Percentiles rank a stretch among this genome's conserved stretches.
These are phyloP conservation scores for Entomortierella beljakovae DNA, from an alignment of 192 early-diverging fungal genomes.

Conservation along the genomic window DNA sequence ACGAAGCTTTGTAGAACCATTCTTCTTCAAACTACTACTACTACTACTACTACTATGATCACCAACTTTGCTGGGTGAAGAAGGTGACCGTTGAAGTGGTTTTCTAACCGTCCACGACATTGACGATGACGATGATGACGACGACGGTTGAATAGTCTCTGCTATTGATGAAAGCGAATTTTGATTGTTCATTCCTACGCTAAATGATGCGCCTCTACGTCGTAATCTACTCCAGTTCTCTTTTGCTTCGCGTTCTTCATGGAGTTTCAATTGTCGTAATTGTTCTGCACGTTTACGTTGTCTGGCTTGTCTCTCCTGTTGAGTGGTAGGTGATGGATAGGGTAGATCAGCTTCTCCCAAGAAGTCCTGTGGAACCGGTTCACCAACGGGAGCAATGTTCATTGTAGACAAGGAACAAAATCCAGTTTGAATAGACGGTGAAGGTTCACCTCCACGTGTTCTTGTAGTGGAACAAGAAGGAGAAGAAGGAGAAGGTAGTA, in stretches of 20 bases:
- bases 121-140: neutral
- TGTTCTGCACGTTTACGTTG: constrained; percentile 49
- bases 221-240: constrained; percentile 21
- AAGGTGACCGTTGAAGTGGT: neutral
- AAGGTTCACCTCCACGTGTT: neutral
- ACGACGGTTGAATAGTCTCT: neutral
- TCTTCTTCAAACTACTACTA: neutral
- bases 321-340: constrained; percentile 38
- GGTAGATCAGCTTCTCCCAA: constrained; percentile 47
- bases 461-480: too few species aligned
- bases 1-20: neutral
- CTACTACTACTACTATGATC: neutral
- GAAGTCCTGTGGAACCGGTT: constrained; percentile 41
- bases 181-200: constrained; percentile 4
- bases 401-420: constrained; percentile 18
- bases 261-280: constrained; percentile 34
- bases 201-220: constrained; percentile 25
- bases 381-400: constrained; percentile 7
- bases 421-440: constrained; percentile 24
- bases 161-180: neutral
- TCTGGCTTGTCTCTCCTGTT: constrained; percentile 35
- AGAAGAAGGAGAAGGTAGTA: too few species aligned
- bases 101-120: neutral
- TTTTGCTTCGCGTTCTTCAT: constrained; percentile 41
- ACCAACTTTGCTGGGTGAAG: neutral